Base-by-base conservation (phyloP, 2,329 filamentous ascomycete genomes). In the Hortaea sp. region DNA sequence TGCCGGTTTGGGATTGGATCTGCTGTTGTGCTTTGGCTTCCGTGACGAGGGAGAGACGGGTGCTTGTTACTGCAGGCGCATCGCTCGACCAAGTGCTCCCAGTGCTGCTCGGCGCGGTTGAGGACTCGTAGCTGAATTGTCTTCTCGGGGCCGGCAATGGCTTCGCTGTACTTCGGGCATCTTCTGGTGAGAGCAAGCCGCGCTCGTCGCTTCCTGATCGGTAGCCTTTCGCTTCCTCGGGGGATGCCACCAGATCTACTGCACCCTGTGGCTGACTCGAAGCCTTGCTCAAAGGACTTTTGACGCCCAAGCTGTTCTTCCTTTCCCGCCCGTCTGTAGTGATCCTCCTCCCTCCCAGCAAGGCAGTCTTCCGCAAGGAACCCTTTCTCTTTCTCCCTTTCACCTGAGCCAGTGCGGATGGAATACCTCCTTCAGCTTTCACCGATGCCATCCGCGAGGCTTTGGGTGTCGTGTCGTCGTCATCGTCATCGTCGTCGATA, bases 361-460 rank as follows among this genome's bases (percentile, higher is more conserved):
- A 72, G 28, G 88, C 88, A 7, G 86, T 87, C 66, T 95, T 95
- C 49, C 89, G 78, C 63, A 95, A 71, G 7, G 89, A 95, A 4
- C 88, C 88, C 62, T 85, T 85, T 49, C 89, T 79, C 57, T 82
- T 81, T 46, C 88, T 74, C 41, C 79, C 79, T 62, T 73, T 71
- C 46, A 48, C 70, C 49, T 46, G 61, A 50, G 71, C 74, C 43
- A 74, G 61, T 28, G 69, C 71, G 34, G 63, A 67, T 29, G 66
- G 66, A 66, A 76, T 65, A 56, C 74, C 69, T 66, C 74, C 62
- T 65, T 72, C 60, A 66, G 72, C 58, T 69, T 69, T 41, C 13
- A 41, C 37, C 9, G 49, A 43, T 27, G 53, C 50, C 1, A 47
- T 51, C 9, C 52, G 51, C 35, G 51, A 50, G 7, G 49, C 49